Percentiles rank a stretch among this genome's conserved stretches.
Conservation (phyloP, 352 stramenopile genomes). For the Phytophthora sojae region DNA sequence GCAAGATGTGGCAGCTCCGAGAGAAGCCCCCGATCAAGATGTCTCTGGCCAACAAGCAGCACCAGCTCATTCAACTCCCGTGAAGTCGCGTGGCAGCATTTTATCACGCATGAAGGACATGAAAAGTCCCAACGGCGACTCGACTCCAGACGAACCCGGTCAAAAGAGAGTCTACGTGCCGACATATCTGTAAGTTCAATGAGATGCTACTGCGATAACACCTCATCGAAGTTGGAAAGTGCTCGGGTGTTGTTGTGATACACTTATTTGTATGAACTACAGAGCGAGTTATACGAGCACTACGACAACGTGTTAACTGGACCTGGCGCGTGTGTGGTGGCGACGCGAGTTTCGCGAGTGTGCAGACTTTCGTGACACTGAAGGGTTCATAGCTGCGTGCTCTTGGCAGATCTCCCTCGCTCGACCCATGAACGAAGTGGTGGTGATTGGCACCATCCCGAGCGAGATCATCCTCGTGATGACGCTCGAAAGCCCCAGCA, state of each 20-base stretch:
- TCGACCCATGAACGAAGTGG: constrained; percentile 63
- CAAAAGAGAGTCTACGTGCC: constrained; percentile 35
- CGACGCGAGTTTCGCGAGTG: constrained; percentile 34
- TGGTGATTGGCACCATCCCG: constrained; percentile 80
- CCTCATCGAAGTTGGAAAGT: no score
- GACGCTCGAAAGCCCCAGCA: constrained; percentile 68
- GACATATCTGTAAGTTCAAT: constrained; percentile 24
- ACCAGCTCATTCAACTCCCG: constrained; percentile 8
- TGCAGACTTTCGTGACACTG: constrained; percentile 19
- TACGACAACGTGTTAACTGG: constrained; percentile 19
- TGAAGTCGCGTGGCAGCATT: constrained; percentile 17
- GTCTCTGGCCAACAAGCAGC: background rate
- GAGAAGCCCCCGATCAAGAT: background rate
- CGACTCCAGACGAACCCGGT: background rate
- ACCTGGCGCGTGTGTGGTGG: constrained; percentile 42
- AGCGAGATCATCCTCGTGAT: constrained; percentile 77
- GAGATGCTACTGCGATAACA: background rate
- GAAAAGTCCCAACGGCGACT: constrained; percentile 5
- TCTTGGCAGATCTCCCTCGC: constrained; percentile 45
- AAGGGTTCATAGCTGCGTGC: constrained; percentile 8
- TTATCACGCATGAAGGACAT: constrained; percentile 27
- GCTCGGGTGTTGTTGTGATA: no score
- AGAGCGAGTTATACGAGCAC: constrained; percentile 6
- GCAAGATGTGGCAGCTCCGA: constrained; percentile 10
- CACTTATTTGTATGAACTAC: constrained; percentile 9